phyloP scores from a whole-genome alignment of 1,284 basidiomycete genomes.

The Nidula niveotomentosa region DNA sequence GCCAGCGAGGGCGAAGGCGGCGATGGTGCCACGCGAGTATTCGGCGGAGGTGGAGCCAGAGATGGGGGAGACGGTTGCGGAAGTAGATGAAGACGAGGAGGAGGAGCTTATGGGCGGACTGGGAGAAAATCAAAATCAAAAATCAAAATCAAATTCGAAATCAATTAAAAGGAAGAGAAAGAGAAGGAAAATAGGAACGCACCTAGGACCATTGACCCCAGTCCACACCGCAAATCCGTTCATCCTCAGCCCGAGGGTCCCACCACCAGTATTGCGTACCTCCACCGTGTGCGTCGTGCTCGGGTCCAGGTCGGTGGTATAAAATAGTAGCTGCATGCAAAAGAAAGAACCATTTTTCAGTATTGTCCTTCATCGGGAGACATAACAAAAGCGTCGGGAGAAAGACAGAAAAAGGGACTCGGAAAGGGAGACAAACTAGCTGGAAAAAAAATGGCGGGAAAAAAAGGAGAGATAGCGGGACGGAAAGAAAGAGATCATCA shows the following conservation, averaged over 20 bases:
- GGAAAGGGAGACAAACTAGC: too few relatives aligned
- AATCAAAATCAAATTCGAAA: background rate
- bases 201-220: constrained; percentile 28
- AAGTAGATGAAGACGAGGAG: background rate
- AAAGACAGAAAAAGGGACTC: too few relatives aligned
- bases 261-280: constrained; percentile 56
- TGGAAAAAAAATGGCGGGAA: too few relatives aligned
- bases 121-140: background rate
- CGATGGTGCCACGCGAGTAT: constrained; percentile 54
- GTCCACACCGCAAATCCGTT: constrained; percentile 31
- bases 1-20: constrained; percentile 57
- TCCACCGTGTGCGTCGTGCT: constrained; percentile 44
- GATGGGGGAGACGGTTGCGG: constrained; percentile 5
- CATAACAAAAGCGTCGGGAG: too few relatives aligned
- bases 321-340: constrained; percentile 46
- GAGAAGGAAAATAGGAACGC: constrained; percentile 14
- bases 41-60: background rate
- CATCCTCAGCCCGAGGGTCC: constrained; percentile 34
- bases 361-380: too few relatives aligned
- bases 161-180: background rate
- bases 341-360: background rate
- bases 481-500: too few relatives aligned
- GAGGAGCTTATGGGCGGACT: background rate
- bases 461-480: too few relatives aligned
- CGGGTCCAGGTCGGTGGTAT: constrained; percentile 57